A percentile compares a stretch with the other conserved stretches of the same genome.
Conservation (phyloP, 805 yeast genomes). For the Sungouiozyma intestinalis region DNA sequence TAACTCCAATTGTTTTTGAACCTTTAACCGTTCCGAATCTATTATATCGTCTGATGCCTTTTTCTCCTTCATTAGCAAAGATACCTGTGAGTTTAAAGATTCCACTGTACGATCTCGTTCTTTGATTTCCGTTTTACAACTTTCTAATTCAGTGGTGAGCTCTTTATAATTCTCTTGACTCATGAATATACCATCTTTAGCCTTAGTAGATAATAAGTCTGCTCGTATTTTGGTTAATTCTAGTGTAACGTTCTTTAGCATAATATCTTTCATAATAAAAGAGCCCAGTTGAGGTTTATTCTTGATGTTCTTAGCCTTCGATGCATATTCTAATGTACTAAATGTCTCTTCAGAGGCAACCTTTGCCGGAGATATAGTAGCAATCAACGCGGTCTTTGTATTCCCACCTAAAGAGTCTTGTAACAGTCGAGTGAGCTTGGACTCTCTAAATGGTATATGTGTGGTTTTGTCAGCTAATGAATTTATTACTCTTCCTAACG, state of each 20-base stretch:
- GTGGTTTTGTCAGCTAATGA: constrained; percentile 49
- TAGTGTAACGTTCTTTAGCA: constrained; percentile 37
- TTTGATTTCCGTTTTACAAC: constrained; percentile 38
- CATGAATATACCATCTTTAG: constrained; percentile 56
- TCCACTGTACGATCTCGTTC: constrained; percentile 37
- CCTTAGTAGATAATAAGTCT: constrained; percentile 53
- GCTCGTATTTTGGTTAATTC: constrained; percentile 40
- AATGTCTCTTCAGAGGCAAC: constrained; percentile 70
- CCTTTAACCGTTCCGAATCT: constrained; percentile 20
- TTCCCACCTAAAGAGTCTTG: constrained; percentile 83
- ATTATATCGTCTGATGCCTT: constrained; percentile 18
- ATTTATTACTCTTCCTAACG: constrained; percentile 84
- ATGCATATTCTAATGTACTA: constrained; percentile 80
- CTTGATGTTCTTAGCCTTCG: constrained; percentile 71
- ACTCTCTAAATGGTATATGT: constrained; percentile 81
- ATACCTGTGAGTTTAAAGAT: constrained; percentile 31
- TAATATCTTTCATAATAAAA: constrained; percentile 43
- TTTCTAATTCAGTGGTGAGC: constrained; percentile 38
- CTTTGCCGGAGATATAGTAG: constrained; percentile 78
- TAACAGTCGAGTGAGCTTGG: constrained; percentile 61
- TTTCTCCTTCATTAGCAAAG: constrained; percentile 22
- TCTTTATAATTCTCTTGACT: constrained; percentile 49
- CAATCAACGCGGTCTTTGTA: constrained; percentile 78
- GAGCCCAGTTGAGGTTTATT: constrained; percentile 60
- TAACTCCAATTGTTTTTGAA: constrained; percentile 11